A percentile compares a stretch with the other conserved stretches of the same genome.
Evolutionary conservation across 148 eudicot species (phyloP).

Genomic region (Silene latifolia): DNA sequence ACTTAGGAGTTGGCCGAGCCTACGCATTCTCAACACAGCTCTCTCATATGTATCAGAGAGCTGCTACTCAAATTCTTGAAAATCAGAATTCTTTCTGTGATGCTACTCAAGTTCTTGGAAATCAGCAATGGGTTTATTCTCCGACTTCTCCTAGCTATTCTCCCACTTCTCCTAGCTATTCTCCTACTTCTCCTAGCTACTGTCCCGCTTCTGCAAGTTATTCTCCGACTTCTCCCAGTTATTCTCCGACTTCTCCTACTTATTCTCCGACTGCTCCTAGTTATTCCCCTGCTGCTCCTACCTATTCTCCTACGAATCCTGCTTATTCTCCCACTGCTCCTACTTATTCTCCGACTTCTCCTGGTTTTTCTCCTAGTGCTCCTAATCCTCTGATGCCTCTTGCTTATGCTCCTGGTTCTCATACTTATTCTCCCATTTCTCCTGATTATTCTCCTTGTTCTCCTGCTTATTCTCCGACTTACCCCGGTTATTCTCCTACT

Average conservation of each 20-base stretch:
- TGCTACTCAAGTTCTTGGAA: slow-evolving; percentile 11
- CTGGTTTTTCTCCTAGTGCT: background rate
- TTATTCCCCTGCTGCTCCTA: too few relatives aligned
- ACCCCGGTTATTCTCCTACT: too few relatives aligned
- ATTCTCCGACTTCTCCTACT: background rate
- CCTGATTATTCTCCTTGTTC: too few relatives aligned
- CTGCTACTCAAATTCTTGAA: slow-evolving; percentile 15
- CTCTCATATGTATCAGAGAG: too few relatives aligned
- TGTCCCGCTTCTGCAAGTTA: background rate
- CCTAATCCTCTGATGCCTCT: too few relatives aligned
- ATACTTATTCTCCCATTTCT: background rate
- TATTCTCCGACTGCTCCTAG: background rate
- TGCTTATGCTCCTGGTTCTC: too few relatives aligned
- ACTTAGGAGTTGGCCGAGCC: slow-evolving; percentile 30
- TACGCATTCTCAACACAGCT: background rate
- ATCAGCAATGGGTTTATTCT: background rate
- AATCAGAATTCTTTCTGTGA: too few relatives aligned
- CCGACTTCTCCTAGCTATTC: too few relatives aligned
- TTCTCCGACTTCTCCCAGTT: background rate
- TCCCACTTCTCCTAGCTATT: too few relatives aligned
- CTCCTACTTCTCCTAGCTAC: too few relatives aligned
- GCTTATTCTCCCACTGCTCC: background rate
- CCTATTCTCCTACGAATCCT: background rate
- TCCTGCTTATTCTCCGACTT: background rate
- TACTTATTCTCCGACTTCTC: background rate